Percentiles rank a stretch among this genome's conserved stretches.
phyloP scores from a whole-genome alignment of 768 basidiomycete genomes.

The Tulasnella sp. region DNA sequence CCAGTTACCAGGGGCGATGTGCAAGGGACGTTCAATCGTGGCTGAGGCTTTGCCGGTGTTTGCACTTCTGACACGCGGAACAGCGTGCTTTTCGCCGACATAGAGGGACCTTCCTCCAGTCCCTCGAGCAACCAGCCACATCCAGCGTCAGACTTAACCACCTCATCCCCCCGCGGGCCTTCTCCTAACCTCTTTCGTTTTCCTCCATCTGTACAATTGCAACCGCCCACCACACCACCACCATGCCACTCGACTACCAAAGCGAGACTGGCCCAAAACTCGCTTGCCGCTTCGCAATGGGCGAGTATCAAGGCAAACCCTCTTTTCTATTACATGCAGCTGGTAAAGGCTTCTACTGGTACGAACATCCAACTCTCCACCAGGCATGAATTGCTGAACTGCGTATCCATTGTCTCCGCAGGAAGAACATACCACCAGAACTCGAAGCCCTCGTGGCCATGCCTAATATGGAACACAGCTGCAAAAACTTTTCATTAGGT shows the following conservation, averaged over 20 bases:
- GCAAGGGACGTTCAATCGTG: neutral
- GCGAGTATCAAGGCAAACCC: constrained; percentile 13
- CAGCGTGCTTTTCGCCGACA: neutral
- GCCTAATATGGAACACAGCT: constrained; percentile 7
- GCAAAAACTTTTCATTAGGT: constrained; percentile 12
- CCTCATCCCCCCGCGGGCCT: neutral
- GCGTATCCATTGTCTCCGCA: too few relatives aligned
- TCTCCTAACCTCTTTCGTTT: neutral
- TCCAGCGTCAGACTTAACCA: neutral
- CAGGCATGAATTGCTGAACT: neutral
- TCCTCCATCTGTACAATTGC: neutral
- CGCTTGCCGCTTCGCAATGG: constrained; percentile 12
- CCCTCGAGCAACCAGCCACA: neutral
- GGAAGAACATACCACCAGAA: constrained; percentile 14
- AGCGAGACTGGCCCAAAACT: constrained; percentile 14
- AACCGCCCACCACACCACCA: neutral
- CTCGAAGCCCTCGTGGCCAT: constrained; percentile 1
- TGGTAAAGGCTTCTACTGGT: constrained; percentile 7
- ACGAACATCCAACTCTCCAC: neutral
- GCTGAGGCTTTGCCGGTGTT: neutral
- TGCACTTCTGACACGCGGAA: neutral
- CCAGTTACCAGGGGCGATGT: neutral
- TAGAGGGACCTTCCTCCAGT: neutral
- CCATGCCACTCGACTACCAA: constrained; percentile 14
- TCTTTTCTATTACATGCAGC: neutral